phyloP scores from a whole-genome alignment of 305 asterid genomes.

The Fraxinus platypoda region DNA sequence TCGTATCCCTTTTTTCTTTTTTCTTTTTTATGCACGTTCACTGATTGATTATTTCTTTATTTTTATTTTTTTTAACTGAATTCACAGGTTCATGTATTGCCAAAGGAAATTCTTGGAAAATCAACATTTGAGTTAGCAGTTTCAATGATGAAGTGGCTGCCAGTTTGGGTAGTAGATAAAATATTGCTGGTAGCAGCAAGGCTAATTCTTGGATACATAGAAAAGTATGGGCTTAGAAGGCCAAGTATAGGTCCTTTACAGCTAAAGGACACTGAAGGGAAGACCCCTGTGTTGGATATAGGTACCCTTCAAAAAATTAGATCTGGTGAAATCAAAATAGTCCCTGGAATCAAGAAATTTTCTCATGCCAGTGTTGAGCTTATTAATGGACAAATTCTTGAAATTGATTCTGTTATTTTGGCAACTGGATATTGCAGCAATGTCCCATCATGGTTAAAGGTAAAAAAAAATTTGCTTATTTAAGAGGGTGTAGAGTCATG shows the following conservation, averaged over 20 bases:
- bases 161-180: constrained; percentile 17
- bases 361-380: constrained; percentile 9
- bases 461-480: not conserved
- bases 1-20: not conserved
- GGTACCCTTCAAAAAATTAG: constrained; percentile 14
- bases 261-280: constrained; percentile 16
- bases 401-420: constrained; percentile 18
- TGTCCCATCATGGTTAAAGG: constrained; percentile 20
- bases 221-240: constrained; percentile 16
- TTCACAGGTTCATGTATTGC: constrained; percentile 21
- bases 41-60: not conserved
- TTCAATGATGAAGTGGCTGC: constrained; percentile 19
- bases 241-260: constrained; percentile 13
- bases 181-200: not conserved
- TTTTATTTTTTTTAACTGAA: not conserved
- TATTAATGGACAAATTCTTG: constrained; percentile 14
- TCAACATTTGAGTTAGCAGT: constrained; percentile 19
- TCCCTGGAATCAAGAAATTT: constrained; percentile 22
- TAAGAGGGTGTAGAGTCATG: constrained; percentile 30
- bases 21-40: not conserved
- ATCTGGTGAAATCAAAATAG: constrained; percentile 11
- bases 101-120: constrained; percentile 18
- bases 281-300: constrained; percentile 19
- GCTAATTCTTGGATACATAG: constrained; percentile 12
- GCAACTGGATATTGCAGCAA: constrained; percentile 23